These are phyloP conservation scores for Mycosarcoma mackinlayi DNA, from an alignment of 1,284 basidiomycete species.

Conservation along the genomic window DNA sequence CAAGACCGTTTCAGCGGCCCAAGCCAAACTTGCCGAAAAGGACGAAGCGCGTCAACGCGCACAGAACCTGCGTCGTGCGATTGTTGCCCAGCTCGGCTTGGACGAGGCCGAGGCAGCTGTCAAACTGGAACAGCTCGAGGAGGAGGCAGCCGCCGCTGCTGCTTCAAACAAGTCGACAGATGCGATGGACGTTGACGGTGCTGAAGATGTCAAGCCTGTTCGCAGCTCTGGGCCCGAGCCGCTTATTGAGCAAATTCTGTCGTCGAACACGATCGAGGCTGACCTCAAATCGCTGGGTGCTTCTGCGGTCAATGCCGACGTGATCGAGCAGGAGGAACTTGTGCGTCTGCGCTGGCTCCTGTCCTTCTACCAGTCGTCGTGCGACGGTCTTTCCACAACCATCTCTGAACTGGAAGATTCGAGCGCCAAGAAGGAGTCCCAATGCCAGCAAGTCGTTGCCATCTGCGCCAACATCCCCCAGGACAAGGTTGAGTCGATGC, in stretches of 20 bases:
- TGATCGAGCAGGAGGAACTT: conserved; percentile 32
- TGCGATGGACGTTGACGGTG: conserved; percentile 37
- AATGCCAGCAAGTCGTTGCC: conserved; percentile 89
- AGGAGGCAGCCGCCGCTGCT: conserved; percentile 1
- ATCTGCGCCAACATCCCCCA: conserved; percentile 87
- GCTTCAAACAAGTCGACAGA: conserved; percentile 1
- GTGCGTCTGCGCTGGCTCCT: conserved; percentile 54
- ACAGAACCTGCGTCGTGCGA: conserved; percentile 51
- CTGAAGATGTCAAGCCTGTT: conserved; percentile 19
- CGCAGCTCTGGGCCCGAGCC: conserved; percentile 5
- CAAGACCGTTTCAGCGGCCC: conserved; percentile 69
- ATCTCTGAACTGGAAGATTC: conserved; percentile 84
- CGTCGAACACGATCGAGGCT: conserved; percentile 2
- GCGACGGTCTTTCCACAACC: conserved; percentile 73
- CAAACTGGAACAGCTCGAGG: conserved; percentile 17
- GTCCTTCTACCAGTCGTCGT: conserved; percentile 10
- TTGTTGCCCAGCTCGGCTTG: conserved; percentile 73
- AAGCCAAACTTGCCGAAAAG: conserved; percentile 55
- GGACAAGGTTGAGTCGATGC: conserved; percentile 89
- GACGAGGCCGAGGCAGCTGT: conserved; percentile 13
- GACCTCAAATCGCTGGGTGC: conserved; percentile 13
- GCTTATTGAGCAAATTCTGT: conserved; percentile 6
- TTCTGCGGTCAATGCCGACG: not conserved
- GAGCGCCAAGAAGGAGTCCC: conserved; percentile 80
- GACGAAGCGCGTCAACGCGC: conserved; percentile 55